Conservation (phyloP, 2,329 filamentous ascomycete species). For the Helotiales sp. region DNA sequence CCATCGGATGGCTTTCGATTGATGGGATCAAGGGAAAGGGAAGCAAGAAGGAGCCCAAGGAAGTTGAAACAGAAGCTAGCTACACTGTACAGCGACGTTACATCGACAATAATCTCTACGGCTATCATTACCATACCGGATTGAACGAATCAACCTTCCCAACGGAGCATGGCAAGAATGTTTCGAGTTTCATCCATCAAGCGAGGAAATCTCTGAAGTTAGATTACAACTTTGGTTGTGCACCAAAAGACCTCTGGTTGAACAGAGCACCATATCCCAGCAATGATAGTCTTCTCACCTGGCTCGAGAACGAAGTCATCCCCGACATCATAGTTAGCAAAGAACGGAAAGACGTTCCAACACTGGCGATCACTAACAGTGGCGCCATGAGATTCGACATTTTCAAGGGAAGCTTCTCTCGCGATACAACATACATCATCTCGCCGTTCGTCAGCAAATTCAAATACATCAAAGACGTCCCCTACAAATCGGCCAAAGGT, state of each 20-base stretch:
- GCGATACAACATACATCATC: slow-evolving; percentile 83
- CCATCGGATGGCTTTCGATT: slow-evolving; percentile 90
- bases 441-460: slow-evolving; percentile 87
- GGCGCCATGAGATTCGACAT: slow-evolving; percentile 95
- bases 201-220: slow-evolving; percentile 74
- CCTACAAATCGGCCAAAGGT: slow-evolving; percentile 74
- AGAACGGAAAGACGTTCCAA: slow-evolving; percentile 63
- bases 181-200: slow-evolving; percentile 70
- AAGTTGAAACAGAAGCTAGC: slow-evolving; percentile 42
- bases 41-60: slow-evolving; percentile 38
- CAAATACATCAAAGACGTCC: slow-evolving; percentile 77
- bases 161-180: slow-evolving; percentile 74
- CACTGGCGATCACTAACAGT: slow-evolving; percentile 82
- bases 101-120: slow-evolving; percentile 92
- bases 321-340: slow-evolving; percentile 67
- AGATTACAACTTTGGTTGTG: slow-evolving; percentile 80
- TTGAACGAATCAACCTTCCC: slow-evolving; percentile 74
- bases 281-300: slow-evolving; percentile 77
- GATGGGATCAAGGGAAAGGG: slow-evolving; percentile 56
- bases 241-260: slow-evolving; percentile 82
- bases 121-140: slow-evolving; percentile 79
- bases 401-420: slow-evolving; percentile 88
- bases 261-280: slow-evolving; percentile 75
- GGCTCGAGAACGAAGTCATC: slow-evolving; percentile 77
- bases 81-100: slow-evolving; percentile 78